Evolutionary conservation across 1,284 basidiomycete species (phyloP).

Genomic region (Stereum hirsutum): DNA sequence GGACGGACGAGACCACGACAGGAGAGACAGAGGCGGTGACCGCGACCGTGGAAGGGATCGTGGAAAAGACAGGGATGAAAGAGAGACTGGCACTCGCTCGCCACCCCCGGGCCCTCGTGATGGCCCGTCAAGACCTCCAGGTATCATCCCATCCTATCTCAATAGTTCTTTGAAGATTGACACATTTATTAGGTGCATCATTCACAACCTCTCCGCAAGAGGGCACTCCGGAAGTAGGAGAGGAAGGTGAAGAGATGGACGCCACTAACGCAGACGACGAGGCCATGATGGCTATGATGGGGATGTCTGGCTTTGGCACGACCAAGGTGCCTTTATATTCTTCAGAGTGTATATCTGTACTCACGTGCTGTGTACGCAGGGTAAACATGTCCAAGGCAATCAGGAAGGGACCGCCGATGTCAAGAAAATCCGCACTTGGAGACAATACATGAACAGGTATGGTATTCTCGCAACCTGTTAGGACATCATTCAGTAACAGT

Average conservation of each 20-base stretch:
- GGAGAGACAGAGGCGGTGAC: conserved; percentile 13
- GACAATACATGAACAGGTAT: conserved; percentile 92
- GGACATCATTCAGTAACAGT: not conserved
- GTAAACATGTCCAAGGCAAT: conserved; percentile 73
- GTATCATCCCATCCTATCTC: too few relatives aligned
- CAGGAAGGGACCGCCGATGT: conserved; percentile 69
- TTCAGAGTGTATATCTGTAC: not conserved
- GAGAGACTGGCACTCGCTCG: conserved; percentile 15
- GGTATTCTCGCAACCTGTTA: conserved; percentile 11
- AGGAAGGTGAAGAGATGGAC: conserved; percentile 62
- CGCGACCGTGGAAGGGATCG: conserved; percentile 7
- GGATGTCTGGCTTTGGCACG: conserved; percentile 78
- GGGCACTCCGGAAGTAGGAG: conserved; percentile 33
- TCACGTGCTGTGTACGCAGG: conserved; percentile 31
- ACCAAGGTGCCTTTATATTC: conserved; percentile 65
- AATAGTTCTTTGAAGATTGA: too few relatives aligned
- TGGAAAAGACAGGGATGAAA: conserved; percentile 15
- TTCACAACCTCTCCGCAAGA: too few relatives aligned
- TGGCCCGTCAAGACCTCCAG: too few relatives aligned
- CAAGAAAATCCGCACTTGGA: conserved; percentile 90
- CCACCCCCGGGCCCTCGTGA: too few relatives aligned
- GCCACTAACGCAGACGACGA: conserved; percentile 63
- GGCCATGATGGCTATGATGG: conserved; percentile 89
- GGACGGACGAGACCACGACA: conserved; percentile 18
- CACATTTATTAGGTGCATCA: too few relatives aligned